Evolutionary conservation across 2,329 filamentous ascomycete genomes (phyloP), one percentile per base, ranked within the genome.

Genomic region (Paracoccidioides lutzii): DNA sequence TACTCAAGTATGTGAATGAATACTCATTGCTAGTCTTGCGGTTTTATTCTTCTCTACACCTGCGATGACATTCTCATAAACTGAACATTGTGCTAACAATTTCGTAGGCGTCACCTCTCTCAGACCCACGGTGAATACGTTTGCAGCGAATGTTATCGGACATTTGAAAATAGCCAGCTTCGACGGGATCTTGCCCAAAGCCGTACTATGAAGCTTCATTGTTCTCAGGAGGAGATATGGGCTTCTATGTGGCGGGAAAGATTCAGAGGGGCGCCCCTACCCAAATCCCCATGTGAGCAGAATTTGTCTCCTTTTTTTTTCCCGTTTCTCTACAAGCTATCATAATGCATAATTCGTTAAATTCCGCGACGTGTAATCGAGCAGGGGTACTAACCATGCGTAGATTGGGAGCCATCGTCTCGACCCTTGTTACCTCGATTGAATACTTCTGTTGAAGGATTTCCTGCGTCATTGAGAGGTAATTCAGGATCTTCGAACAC

Each of bases 221-320:
- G 43, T 12, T 46, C 41, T 15, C 43, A 54, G 12, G 53, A 54
- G 40, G 43, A 46, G 22, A 42, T 35, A 38, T 54, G 53, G 53
- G 42, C 32, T 28, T 15, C 30, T n/a, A 10, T 54, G 38, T 54
- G 53, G 53, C 53, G 53, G 15, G 44, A 40, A n/a, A 15, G 43
- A 41, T 54, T 54, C 43, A n/a, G 7, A 10, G 42, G 43, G 4
- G 42, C 30, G 10, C 43, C 33, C 28, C 12, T 50, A 33, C 33
- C 46, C 5, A 7, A 50, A 50, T 50, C 46, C 9, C 46, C 46
- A 12, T 50, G 46, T 50, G 7, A 50, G 46, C 12, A 4, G n/a
- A 50, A 10, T 5, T 38, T 15, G 22, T 22, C 33, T 22, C 35
- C 30, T 8, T 46, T n/a, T 3, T 32, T 37, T 33, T 48, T 33